phyloP scores from a whole-genome alignment of 1,139 yeast genomes.

The Blastobotrys proliferans region DNA sequence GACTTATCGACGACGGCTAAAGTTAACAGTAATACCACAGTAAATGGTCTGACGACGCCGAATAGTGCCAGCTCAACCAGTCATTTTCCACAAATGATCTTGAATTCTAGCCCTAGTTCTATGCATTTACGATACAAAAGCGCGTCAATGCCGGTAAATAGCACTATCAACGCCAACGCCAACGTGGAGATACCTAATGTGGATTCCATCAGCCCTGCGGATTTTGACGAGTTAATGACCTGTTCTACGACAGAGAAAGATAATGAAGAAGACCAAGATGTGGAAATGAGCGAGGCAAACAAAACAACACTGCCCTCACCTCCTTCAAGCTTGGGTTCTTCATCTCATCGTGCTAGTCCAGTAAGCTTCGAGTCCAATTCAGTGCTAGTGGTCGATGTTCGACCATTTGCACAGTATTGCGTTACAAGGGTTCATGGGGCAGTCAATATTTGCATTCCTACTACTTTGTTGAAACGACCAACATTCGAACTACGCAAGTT shows the following conservation, averaged over 20 bases:
- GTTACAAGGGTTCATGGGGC: conserved; percentile 51
- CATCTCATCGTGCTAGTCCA: conserved; percentile 8
- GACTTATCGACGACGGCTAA: background rate
- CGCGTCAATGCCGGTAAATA: conserved; percentile 6
- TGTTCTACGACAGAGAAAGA: background rate
- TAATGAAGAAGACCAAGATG: conserved; percentile 3
- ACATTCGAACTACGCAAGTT: conserved; percentile 56
- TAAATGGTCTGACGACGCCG: conserved; percentile 8
- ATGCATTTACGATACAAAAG: conserved; percentile 5
- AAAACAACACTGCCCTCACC: conserved; percentile 5
- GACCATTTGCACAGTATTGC: conserved; percentile 65
- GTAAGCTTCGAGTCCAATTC: background rate
- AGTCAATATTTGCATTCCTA: conserved; percentile 68
- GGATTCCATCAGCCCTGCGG: background rate
- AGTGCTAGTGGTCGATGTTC: conserved; percentile 54
- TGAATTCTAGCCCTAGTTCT: conserved; percentile 3
- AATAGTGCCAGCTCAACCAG: conserved; percentile 7
- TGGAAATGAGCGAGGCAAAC: background rate
- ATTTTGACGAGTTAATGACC: conserved; percentile 4
- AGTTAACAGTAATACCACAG: background rate
- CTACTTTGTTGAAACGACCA: conserved; percentile 67
- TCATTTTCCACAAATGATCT: conserved; percentile 3
- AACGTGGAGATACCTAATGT: conserved; percentile 6
- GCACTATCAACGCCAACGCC: no score
- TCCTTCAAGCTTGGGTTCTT: conserved; percentile 3